phyloP scores from a whole-genome alignment of 257 asterid species.

The Fraxinus americana region DNA sequence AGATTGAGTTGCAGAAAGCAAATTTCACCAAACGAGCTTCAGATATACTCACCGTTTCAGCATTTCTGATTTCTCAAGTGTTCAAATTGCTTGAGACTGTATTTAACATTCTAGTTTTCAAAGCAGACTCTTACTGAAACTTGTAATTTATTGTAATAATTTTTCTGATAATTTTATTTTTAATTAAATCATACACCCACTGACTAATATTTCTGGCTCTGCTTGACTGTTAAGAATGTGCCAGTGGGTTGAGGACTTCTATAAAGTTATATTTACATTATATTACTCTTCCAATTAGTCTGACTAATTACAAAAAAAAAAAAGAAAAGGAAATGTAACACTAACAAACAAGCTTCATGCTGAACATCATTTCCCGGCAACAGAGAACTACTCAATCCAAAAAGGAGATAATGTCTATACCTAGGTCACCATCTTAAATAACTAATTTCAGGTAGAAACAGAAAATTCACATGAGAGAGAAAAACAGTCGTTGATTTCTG shows the following conservation, averaged over 20 bases:
- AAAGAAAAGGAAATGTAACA: neutral
- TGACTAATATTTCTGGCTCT: neutral
- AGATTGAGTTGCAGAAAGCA: neutral
- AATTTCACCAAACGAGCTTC: neutral
- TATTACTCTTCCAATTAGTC: neutral
- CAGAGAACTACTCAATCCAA: neutral
- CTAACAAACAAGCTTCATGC: neutral
- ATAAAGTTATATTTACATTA: neutral
- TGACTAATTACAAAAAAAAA: neutral
- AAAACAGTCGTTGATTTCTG: neutral
- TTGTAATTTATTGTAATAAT: neutral
- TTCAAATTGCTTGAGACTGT: neutral
- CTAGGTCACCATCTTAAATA: neutral
- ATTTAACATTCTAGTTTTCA: neutral
- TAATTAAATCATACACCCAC: neutral
- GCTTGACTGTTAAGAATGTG: neutral
- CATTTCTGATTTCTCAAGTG: neutral
- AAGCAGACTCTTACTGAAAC: neutral
- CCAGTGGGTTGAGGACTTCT: neutral
- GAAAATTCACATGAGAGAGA: neutral
- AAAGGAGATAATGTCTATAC: neutral
- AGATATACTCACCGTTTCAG: neutral
- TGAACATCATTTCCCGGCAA: neutral
- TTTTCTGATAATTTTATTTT: neutral
- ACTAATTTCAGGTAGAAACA: neutral